Percentiles rank a stretch among this genome's conserved stretches.
These are phyloP conservation scores for Penicillium frequentans DNA, from an alignment of 2,329 filamentous ascomycete genomes.

Conservation along the genomic window DNA sequence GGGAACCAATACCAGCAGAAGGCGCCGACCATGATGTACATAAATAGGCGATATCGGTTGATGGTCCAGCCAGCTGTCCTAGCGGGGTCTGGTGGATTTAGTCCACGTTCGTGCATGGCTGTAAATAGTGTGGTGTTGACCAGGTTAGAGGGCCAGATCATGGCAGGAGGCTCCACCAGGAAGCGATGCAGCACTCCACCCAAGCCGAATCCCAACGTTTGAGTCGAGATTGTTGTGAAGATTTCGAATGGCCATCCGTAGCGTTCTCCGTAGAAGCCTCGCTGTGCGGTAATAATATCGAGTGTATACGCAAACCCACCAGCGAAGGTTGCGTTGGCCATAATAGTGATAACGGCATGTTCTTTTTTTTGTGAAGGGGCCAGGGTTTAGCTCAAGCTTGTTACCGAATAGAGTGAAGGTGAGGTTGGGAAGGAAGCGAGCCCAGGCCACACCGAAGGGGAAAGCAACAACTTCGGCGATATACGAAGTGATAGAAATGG, in stretches of 20 bases:
- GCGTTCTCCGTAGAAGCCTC: conserved; percentile 69
- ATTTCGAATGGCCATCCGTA: conserved; percentile 68
- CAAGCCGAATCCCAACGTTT: conserved; percentile 68
- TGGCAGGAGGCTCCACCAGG: conserved; percentile 58
- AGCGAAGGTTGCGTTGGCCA: conserved; percentile 66
- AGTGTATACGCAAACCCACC: conserved; percentile 65
- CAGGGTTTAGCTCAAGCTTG: conserved; percentile 43
- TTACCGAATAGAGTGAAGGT: conserved; percentile 39
- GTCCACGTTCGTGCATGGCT: conserved; percentile 66
- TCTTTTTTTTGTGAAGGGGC: conserved; percentile 51
- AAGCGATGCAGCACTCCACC: conserved; percentile 68
- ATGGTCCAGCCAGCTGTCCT: conserved; percentile 65
- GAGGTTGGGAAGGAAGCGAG: conserved; percentile 37
- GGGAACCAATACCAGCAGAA: conserved; percentile 71
- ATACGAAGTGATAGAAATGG: conserved; percentile 60
- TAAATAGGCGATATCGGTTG: conserved; percentile 66
- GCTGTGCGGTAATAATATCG: conserved; percentile 70
- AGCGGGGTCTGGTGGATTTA: conserved; percentile 51
- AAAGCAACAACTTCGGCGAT: conserved; percentile 64
- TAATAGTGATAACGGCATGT: conserved; percentile 47
- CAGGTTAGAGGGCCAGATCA: conserved; percentile 73
- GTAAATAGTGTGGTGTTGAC: conserved; percentile 68
- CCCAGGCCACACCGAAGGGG: conserved; percentile 48
- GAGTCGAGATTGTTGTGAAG: conserved; percentile 66
- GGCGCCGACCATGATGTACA: conserved; percentile 55